Conservation (phyloP, 1,284 basidiomycete species). For the Quambalaria eucalypti region DNA sequence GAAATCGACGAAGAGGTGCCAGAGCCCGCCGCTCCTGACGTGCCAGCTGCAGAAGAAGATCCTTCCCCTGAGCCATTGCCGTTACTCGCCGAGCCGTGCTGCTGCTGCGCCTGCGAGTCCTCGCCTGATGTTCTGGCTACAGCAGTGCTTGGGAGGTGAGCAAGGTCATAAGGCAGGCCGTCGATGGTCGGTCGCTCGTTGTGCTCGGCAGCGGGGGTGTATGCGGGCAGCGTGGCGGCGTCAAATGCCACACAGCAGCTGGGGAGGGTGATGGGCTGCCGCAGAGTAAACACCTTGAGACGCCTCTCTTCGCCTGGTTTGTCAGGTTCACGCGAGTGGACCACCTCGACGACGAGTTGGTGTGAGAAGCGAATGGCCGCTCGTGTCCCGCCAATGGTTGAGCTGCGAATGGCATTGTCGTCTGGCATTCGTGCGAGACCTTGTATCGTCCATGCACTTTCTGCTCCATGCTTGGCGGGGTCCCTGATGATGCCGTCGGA, state of each 20-base stretch:
- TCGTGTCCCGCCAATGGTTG: conserved; percentile 34
- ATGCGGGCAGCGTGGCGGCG: conserved; percentile 40
- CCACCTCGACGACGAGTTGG: conserved; percentile 41
- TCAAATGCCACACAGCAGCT: conserved; percentile 46
- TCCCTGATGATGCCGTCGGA: conserved; percentile 34
- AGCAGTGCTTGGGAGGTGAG: not conserved
- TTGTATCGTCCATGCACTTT: conserved; percentile 43
- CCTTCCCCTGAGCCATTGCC: not conserved
- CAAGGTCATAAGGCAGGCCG: conserved; percentile 27
- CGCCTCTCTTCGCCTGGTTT: conserved; percentile 18
- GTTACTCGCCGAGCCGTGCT: not conserved
- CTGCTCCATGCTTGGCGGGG: conserved; percentile 16
- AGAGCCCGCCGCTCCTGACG: not conserved
- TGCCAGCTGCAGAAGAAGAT: not conserved
- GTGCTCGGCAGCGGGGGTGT: conserved; percentile 22
- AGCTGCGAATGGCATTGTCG: conserved; percentile 41
- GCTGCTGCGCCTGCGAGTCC: not conserved
- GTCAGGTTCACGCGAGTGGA: conserved; percentile 23
- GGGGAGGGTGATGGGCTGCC: conserved; percentile 38
- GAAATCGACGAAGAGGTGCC: not conserved
- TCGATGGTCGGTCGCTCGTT: conserved; percentile 10
- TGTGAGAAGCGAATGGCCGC: conserved; percentile 39
- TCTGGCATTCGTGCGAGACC: conserved; percentile 44
- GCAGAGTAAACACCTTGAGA: conserved; percentile 43
- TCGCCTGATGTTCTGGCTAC: too few species aligned